Conservation (phyloP, 1,139 yeast species). For the Kurtzmaniella quercitrusa region DNA sequence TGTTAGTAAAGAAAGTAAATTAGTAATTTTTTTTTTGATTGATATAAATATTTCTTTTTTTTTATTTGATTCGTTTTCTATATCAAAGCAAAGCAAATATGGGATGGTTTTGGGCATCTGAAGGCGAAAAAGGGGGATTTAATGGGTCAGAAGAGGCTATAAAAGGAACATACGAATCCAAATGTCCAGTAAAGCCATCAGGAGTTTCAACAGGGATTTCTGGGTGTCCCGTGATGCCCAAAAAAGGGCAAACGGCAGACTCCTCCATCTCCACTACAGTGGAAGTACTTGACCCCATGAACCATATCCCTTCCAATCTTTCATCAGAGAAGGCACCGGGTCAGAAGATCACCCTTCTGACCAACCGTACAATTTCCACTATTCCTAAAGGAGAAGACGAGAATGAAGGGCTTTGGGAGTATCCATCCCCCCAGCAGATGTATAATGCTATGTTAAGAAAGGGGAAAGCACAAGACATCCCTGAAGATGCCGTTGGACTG, state of each 20-base stretch:
- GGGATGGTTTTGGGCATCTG: constrained; percentile 86
- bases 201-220: constrained; percentile 5
- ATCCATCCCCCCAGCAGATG: constrained; percentile 99
- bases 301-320: constrained; percentile 80
- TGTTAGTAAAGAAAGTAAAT: no score
- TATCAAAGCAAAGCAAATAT: constrained; percentile 23
- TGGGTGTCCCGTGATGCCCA: constrained; percentile 16
- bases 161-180: constrained; percentile 17
- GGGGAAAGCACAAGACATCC: constrained; percentile 81
- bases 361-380: constrained; percentile 76
- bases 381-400: constrained; percentile 80
- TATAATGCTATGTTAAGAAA: constrained; percentile 93
- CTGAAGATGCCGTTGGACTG: constrained; percentile 92
- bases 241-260: background rate
- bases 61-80: background rate
- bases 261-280: constrained; percentile 13
- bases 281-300: constrained; percentile 65
- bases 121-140: background rate
- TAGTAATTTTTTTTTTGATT: no score
- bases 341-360: constrained; percentile 72
- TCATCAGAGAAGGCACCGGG: constrained; percentile 73
- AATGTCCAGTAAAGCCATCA: constrained; percentile 1
- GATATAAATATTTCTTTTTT: no score
- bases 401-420: constrained; percentile 85
- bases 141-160: constrained; percentile 21